Percentiles rank a stretch among this genome's conserved stretches.
Evolutionary conservation across 441 rosid species (phyloP).

Genomic region (Adansonia grandidieri): DNA sequence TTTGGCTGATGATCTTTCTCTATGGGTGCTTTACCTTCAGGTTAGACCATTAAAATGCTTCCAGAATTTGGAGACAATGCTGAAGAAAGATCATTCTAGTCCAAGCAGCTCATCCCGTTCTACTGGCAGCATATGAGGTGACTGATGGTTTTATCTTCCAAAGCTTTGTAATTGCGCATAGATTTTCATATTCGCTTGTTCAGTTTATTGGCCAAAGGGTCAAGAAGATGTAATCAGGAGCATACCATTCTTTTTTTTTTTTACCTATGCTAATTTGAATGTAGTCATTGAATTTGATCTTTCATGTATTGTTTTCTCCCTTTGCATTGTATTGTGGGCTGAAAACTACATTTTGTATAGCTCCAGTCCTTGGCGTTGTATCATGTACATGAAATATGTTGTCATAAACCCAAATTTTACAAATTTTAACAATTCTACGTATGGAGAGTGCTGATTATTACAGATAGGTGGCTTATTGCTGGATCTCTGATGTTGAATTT

Average conservation of each 20-base stretch:
- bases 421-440: too few relatives aligned
- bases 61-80: conserved; percentile 60
- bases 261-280: background rate
- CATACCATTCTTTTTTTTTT: background rate
- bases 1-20: conserved; percentile 5
- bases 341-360: conserved; percentile 14
- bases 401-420: background rate
- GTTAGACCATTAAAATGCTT: conserved; percentile 77
- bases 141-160: background rate
- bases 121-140: conserved; percentile 37
- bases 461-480: too few relatives aligned
- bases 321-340: conserved; percentile 21
- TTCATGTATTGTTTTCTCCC: conserved; percentile 15
- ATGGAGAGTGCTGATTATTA: too few relatives aligned
- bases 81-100: conserved; percentile 66
- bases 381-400: conserved; percentile 23
- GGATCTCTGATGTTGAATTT: too few relatives aligned
- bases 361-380: background rate
- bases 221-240: background rate
- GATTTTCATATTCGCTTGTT: background rate
- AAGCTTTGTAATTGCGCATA: conserved; percentile 27
- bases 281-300: conserved; percentile 10
- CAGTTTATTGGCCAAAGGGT: background rate
- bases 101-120: conserved; percentile 58
- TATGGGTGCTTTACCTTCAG: conserved; percentile 38